phyloP scores from a whole-genome alignment of 345 rosid species.

The Tarenaya hassleriana region DNA sequence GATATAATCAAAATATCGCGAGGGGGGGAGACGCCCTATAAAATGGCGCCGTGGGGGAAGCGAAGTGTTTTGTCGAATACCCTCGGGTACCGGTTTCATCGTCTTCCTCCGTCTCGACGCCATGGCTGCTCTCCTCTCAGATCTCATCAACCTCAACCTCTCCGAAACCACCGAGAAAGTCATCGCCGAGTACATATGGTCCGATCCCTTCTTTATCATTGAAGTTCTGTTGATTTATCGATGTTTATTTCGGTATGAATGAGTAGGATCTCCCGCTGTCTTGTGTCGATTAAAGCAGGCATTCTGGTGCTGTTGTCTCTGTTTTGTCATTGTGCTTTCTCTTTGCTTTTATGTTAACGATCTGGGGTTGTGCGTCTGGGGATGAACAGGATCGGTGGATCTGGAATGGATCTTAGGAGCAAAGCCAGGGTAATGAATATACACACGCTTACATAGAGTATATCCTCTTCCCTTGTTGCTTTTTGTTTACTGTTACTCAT shows the following conservation, averaged over 20 bases:
- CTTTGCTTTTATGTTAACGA: constrained; percentile 16
- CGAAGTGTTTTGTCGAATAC: too few species aligned
- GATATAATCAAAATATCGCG: too few species aligned
- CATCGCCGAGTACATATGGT: constrained; percentile 84
- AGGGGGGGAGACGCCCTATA: too few species aligned
- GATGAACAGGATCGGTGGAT: constrained; percentile 59
- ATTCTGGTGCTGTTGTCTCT: constrained; percentile 14
- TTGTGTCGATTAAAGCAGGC: constrained; percentile 5
- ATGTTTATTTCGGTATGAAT: not conserved
- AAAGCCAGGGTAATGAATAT: constrained; percentile 61
- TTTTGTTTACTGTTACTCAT: constrained; percentile 2
- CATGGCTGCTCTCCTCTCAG: constrained; percentile 51
- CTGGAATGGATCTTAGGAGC: constrained; percentile 71
- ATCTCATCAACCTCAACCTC: constrained; percentile 67
- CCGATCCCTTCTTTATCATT: constrained; percentile 11
- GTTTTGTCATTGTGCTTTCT: not conserved
- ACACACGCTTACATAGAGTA: not conserved
- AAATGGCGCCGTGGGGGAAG: too few species aligned
- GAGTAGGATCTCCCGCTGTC: constrained; percentile 5
- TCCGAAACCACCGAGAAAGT: constrained; percentile 47
- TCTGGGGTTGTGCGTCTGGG: constrained; percentile 17
- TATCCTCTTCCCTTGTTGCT: not conserved
- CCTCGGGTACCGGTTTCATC: not conserved
- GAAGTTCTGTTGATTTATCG: not conserved
- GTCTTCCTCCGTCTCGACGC: too few species aligned